These are phyloP conservation scores for Mycena maculata DNA, from an alignment of 768 basidiomycete species.

Conservation along the genomic window DNA sequence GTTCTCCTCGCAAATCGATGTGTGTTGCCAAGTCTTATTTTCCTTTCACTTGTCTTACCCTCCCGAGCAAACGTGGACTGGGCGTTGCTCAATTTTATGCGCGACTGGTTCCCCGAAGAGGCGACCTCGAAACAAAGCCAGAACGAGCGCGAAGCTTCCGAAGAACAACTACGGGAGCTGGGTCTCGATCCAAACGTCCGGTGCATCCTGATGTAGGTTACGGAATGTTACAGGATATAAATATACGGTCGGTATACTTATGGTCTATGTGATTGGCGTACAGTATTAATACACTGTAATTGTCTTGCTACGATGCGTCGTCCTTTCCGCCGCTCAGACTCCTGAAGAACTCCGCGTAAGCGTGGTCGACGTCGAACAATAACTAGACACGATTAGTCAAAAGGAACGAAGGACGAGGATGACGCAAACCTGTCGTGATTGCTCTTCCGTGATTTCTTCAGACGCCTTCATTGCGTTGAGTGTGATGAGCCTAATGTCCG, in stretches of 20 bases:
- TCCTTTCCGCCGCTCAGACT: constrained; percentile 67
- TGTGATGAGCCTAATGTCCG: constrained; percentile 84
- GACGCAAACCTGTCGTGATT: constrained; percentile 82
- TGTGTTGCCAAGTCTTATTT: constrained; percentile 52
- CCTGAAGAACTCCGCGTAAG: constrained; percentile 93
- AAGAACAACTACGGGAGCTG: constrained; percentile 75
- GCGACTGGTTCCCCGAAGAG: constrained; percentile 92
- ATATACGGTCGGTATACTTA: constrained; percentile 1
- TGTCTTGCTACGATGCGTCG: constrained; percentile 35
- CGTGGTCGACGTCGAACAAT: constrained; percentile 96
- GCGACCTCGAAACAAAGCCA: constrained; percentile 76
- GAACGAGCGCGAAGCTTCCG: constrained; percentile 79
- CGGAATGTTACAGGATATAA: too few species aligned
- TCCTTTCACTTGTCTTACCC: background rate
- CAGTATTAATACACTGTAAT: constrained; percentile 13
- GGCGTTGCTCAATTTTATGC: constrained; percentile 86
- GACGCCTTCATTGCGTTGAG: constrained; percentile 97
- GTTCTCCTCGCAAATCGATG: constrained; percentile 83
- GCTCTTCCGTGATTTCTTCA: constrained; percentile 95
- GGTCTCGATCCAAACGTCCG: constrained; percentile 62
- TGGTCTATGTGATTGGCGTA: background rate
- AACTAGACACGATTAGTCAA: constrained; percentile 61
- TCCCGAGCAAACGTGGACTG: constrained; percentile 80
- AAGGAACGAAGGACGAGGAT: background rate
- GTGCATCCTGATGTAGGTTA: constrained; percentile 61